These are phyloP conservation scores for Colletotrichum horii DNA, from an alignment of 2,329 filamentous ascomycete genomes.

Conservation along the genomic window DNA sequence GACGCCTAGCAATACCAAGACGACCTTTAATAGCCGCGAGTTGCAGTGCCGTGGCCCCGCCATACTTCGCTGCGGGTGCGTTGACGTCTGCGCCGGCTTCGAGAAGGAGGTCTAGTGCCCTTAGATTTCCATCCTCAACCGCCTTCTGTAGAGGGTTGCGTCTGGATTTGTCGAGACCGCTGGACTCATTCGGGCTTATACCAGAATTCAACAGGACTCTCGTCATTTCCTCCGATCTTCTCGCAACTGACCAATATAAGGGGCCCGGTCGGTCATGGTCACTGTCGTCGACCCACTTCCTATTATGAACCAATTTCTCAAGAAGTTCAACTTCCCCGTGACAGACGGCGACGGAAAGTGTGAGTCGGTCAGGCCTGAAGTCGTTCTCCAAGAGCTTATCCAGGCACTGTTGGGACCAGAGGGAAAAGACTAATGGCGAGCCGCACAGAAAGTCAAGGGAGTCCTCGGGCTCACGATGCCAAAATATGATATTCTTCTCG, in stretches of 20 bases:
- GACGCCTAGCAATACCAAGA: neutral
- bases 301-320: neutral
- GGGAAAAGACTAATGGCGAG: accelerated
- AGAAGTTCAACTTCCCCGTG: accelerated
- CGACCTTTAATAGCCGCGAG: neutral
- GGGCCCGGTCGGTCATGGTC: neutral
- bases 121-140: neutral
- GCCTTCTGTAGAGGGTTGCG: neutral
- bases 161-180: accelerated
- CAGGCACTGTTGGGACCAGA: neutral
- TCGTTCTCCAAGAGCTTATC: neutral
- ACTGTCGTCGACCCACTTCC: neutral
- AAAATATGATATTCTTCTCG: accelerated
- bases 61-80: accelerated
- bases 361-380: neutral
- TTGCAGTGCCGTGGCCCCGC: accelerated
- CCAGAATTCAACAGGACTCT: accelerated
- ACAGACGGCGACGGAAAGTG: accelerated
- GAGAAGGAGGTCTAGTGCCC: accelerated
- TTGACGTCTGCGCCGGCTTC: accelerated
- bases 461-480: neutral
- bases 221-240: accelerated
- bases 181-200: accelerated
- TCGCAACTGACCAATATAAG: neutral
- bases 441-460: neutral